phyloP scores from a whole-genome alignment of 129 eudicot genomes.

The Escallonia rubra region DNA sequence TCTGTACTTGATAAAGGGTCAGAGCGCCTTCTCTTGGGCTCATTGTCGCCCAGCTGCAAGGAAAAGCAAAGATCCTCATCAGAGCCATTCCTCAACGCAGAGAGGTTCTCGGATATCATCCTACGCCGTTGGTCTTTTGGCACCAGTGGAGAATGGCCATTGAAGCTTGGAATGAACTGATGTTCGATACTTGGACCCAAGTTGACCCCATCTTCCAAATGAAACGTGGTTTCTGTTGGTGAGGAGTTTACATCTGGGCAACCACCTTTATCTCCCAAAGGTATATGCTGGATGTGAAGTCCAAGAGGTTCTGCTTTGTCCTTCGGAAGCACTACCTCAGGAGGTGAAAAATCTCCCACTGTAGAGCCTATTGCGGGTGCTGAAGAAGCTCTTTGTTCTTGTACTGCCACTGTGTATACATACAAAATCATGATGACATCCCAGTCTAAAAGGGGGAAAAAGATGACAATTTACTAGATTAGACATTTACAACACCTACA shows the following conservation, averaged over 20 bases:
- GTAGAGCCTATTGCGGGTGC: constrained; percentile 70
- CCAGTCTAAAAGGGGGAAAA: not conserved
- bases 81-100: constrained; percentile 54
- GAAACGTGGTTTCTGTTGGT: constrained; percentile 49
- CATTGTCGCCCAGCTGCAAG: constrained; percentile 84
- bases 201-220: constrained; percentile 43
- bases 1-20: constrained; percentile 47
- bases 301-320: constrained; percentile 87
- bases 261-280: constrained; percentile 29
- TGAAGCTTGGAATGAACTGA: constrained; percentile 80
- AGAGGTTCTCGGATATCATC: constrained; percentile 59
- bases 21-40: constrained; percentile 88
- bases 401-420: constrained; percentile 59
- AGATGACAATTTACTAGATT: not conserved
- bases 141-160: constrained; percentile 42
- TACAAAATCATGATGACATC: not conserved
- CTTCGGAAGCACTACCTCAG: constrained; percentile 71
- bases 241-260: constrained; percentile 82
- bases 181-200: constrained; percentile 71
- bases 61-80: constrained; percentile 72
- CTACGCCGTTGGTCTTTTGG: constrained; percentile 40
- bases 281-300: constrained; percentile 74
- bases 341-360: constrained; percentile 90
- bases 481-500: too few species aligned
- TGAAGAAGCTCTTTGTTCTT: constrained; percentile 88